Percentiles rank a stretch among this genome's conserved stretches.
These are phyloP conservation scores for Nephelium lappaceum DNA, from an alignment of 345 rosid genomes.

Conservation along the genomic window DNA sequence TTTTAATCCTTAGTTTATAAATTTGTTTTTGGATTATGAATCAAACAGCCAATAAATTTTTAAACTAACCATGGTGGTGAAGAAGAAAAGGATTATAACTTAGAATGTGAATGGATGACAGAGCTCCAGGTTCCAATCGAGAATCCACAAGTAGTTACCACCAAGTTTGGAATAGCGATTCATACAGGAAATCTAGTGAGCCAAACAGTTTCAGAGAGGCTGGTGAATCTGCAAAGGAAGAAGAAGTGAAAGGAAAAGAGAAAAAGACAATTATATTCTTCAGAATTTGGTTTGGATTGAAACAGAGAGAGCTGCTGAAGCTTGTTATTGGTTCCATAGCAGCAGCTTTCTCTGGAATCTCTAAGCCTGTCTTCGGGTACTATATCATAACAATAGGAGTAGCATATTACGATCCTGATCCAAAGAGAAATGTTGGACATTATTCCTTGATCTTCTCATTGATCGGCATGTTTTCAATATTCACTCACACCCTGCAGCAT, in stretches of 20 bases:
- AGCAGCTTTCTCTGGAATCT: conserved; percentile 68
- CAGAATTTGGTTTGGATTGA: conserved; percentile 61
- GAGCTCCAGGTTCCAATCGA: conserved; percentile 19
- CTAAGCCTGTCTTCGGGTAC: conserved; percentile 67
- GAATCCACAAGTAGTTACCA: conserved; percentile 21
- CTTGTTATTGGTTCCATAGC: conserved; percentile 49
- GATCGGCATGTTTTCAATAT: conserved; percentile 52
- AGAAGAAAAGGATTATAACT: conserved; percentile 6
- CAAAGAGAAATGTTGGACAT: conserved; percentile 44
- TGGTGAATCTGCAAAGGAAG: conserved; percentile 23
- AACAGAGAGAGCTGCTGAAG: conserved; percentile 41
- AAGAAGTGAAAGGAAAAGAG: conserved; percentile 16
- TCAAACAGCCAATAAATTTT: neutral
- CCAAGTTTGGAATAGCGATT: conserved; percentile 20
- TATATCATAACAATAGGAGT: conserved; percentile 62
- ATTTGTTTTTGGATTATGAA: neutral
- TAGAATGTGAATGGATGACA: conserved; percentile 22
- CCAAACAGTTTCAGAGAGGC: conserved; percentile 1
- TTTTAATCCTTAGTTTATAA: too few species aligned
- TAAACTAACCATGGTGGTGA: neutral
- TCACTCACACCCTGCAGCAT: conserved; percentile 63
- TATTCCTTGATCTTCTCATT: conserved; percentile 48
- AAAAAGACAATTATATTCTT: conserved; percentile 38
- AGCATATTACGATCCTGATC: conserved; percentile 42
- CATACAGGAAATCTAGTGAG: conserved; percentile 15